Percentiles rank a stretch among this genome's conserved stretches.
These are phyloP conservation scores for Phialemoniopsis sp. DNA, from an alignment of 2,329 filamentous ascomycete species.

Conservation along the genomic window DNA sequence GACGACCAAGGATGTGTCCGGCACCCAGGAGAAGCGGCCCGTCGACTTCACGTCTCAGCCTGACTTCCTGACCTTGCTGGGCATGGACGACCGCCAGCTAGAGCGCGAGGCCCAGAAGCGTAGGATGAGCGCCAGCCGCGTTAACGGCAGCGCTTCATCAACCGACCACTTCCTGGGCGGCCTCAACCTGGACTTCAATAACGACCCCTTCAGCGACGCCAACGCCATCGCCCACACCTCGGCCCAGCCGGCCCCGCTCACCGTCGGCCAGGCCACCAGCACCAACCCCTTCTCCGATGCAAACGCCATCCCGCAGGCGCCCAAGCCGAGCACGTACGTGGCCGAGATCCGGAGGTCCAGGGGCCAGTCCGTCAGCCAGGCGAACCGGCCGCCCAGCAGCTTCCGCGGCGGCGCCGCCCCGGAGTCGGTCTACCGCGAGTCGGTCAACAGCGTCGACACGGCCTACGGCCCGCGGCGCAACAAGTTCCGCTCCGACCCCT, in stretches of 20 bases:
- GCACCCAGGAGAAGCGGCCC: conserved; percentile 7
- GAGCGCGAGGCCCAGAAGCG: conserved; percentile 30
- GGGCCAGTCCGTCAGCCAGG: conserved; percentile 33
- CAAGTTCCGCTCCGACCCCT: conserved; percentile 60
- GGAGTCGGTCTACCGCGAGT: conserved; percentile 33
- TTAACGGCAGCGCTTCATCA: conserved; percentile 25
- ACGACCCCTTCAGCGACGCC: conserved; percentile 45
- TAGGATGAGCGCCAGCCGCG: conserved; percentile 19
- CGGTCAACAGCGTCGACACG: conserved; percentile 29
- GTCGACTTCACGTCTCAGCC: conserved; percentile 23
- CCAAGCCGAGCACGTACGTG: conserved; percentile 35
- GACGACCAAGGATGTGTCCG: neutral
- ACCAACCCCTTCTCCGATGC: conserved; percentile 43
- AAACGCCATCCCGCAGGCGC: conserved; percentile 32
- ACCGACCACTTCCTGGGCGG: conserved; percentile 33
- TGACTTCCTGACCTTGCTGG: conserved; percentile 37
- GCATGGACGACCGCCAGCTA: conserved; percentile 36
- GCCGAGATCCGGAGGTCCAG: conserved; percentile 44
- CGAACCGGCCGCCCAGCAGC: conserved; percentile 14
- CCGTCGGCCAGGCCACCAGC: conserved; percentile 14
- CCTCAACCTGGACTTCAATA: conserved; percentile 29
- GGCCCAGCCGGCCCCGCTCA: conserved; percentile 30
- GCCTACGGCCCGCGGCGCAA: conserved; percentile 39
- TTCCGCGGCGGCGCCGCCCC: conserved; percentile 21
- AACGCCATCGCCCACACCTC: conserved; percentile 34